These are phyloP conservation scores for Samsoniella hepiali DNA, from an alignment of 2,329 filamentous ascomycete species.

Conservation along the genomic window DNA sequence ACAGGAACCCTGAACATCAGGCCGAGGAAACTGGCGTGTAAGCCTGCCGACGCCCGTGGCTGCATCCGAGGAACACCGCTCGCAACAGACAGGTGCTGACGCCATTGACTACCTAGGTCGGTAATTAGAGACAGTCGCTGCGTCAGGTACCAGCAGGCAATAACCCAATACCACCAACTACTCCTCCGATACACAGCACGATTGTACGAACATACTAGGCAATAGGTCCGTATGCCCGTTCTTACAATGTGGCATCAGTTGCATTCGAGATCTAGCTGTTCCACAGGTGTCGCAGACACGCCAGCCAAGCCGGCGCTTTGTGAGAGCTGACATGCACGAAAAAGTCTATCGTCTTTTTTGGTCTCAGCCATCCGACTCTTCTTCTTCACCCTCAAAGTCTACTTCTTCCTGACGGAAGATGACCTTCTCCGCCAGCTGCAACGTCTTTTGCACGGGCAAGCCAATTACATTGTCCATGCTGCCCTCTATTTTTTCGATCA, in stretches of 20 bases:
- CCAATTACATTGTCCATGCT: conserved; percentile 93
- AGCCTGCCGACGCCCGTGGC: background rate
- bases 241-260: background rate
- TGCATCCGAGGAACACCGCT: background rate
- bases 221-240: background rate
- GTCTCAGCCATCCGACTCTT: conserved; percentile 35
- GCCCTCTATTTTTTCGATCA: conserved; percentile 87
- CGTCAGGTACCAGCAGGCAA: background rate
- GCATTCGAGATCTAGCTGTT: background rate
- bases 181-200: too few species aligned
- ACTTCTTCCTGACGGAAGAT: conserved; percentile 70
- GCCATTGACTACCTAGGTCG: background rate
- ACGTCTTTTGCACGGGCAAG: conserved; percentile 71
- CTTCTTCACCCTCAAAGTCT: conserved; percentile 49
- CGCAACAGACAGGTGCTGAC: background rate
- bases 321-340: background rate
- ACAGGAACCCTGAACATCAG: background rate
- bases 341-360: background rate
- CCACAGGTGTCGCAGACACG: background rate
- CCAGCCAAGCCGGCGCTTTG: background rate
- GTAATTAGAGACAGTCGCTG: background rate
- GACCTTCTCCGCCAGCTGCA: conserved; percentile 86
- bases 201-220: background rate
- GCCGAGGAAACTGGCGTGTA: background rate
- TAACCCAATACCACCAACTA: background rate